Evolutionary conservation across 768 basidiomycete species (phyloP).

Genomic region (Amanita exitialis): DNA sequence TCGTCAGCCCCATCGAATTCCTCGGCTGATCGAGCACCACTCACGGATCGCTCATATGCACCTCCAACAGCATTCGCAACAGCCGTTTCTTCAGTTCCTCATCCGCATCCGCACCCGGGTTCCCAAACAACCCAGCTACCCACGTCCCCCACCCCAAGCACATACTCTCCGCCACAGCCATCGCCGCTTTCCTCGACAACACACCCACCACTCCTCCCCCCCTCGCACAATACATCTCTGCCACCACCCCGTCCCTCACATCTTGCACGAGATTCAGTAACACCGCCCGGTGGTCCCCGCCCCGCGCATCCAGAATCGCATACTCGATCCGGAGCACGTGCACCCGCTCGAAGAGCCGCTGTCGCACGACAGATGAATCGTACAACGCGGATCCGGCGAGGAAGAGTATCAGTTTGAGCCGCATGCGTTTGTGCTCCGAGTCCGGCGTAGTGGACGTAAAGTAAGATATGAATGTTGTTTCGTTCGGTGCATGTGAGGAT

Average conservation of each 20-base stretch:
- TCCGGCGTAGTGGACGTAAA: slow-evolving; percentile 79
- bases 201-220: slow-evolving; percentile 61
- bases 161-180: slow-evolving; percentile 33
- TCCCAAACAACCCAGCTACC: slow-evolving; percentile 36
- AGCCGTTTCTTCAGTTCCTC: slow-evolving; percentile 45
- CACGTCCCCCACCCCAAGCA: slow-evolving; percentile 37
- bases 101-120: slow-evolving; percentile 24
- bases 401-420: slow-evolving; percentile 71
- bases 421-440: slow-evolving; percentile 58
- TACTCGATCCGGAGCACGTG: slow-evolving; percentile 3
- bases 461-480: slow-evolving; percentile 48
- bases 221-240: slow-evolving; percentile 80
- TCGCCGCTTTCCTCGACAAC: slow-evolving; percentile 48
- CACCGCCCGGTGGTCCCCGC: slow-evolving; percentile 43
- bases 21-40: slow-evolving; percentile 2
- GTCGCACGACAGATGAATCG: slow-evolving; percentile 38
- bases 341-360: slow-evolving; percentile 48
- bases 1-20: no score
- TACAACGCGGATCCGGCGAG: slow-evolving; percentile 70
- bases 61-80: slow-evolving; percentile 63
- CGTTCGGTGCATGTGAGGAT: slow-evolving; percentile 12
- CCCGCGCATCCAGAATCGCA: slow-evolving; percentile 7
- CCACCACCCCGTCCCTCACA: slow-evolving; percentile 64
- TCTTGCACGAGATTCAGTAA: slow-evolving; percentile 59
- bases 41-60: slow-evolving; percentile 74